phyloP scores from a whole-genome alignment of 257 asterid genomes.

The Marsdenia floribunda region DNA sequence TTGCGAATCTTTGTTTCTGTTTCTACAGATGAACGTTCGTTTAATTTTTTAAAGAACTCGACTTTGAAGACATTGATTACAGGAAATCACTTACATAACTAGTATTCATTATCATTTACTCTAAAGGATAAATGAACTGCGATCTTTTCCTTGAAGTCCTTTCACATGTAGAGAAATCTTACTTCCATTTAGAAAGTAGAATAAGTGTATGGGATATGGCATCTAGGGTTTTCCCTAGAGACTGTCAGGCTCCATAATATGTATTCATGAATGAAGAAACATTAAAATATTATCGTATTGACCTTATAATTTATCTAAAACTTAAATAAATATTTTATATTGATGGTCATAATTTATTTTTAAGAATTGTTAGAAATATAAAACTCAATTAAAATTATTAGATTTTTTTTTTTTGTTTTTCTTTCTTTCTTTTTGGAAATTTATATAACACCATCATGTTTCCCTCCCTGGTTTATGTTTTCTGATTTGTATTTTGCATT shows the following conservation, averaged over 20 bases:
- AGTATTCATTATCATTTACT: neutral
- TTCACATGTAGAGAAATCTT: neutral
- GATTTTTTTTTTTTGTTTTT: too few species aligned
- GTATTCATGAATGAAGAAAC: too few species aligned
- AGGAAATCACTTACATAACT: neutral
- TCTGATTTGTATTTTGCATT: neutral
- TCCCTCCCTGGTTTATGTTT: neutral
- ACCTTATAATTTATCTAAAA: too few species aligned
- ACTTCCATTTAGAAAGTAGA: neutral
- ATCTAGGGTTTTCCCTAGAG: neutral
- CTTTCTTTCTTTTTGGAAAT: neutral
- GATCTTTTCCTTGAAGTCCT: neutral
- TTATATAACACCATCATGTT: too few species aligned
- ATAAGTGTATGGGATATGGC: neutral
- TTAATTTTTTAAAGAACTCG: neutral
- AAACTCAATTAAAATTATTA: too few species aligned
- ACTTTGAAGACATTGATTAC: neutral
- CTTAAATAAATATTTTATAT: too few species aligned
- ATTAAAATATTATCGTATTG: too few species aligned
- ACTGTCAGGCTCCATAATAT: too few species aligned
- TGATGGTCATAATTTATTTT: too few species aligned
- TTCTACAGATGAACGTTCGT: neutral
- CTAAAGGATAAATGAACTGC: neutral
- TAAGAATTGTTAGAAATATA: too few species aligned
- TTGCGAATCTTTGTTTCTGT: neutral